Conservation (phyloP, 768 basidiomycete genomes). For the Pulveroboletus ravenelii region DNA sequence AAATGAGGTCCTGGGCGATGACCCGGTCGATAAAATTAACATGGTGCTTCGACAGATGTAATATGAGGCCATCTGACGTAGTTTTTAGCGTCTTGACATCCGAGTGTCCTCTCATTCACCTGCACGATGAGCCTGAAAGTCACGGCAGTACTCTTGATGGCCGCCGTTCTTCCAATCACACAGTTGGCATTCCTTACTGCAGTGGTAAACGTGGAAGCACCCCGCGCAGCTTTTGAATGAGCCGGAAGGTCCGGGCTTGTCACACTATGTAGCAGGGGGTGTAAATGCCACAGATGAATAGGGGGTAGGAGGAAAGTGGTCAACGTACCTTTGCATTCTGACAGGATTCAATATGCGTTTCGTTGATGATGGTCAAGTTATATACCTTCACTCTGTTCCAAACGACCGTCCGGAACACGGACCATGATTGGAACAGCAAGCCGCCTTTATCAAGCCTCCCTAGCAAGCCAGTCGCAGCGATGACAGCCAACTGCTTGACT, state of each 20-base stretch:
- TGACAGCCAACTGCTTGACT: conserved; percentile 9
- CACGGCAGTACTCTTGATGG: conserved; percentile 23
- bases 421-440: conserved; percentile 18
- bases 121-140: conserved; percentile 25
- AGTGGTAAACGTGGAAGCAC: conserved; percentile 29
- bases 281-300: background rate
- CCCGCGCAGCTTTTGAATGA: conserved; percentile 26
- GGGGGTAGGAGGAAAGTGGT: background rate
- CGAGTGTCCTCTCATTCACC: conserved; percentile 8
- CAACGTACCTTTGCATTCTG: conserved; percentile 23
- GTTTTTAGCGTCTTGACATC: background rate
- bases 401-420: conserved; percentile 17
- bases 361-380: conserved; percentile 1
- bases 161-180: conserved; percentile 29
- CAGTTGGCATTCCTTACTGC: conserved; percentile 28
- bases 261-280: conserved; percentile 13
- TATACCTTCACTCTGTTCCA: conserved; percentile 13
- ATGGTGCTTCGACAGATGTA: conserved; percentile 19
- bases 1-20: conserved; percentile 16
- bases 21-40: conserved; percentile 24
- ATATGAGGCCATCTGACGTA: conserved; percentile 17
- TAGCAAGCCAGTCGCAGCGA: conserved; percentile 10
- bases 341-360: conserved; percentile 20
- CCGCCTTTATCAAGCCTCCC: conserved; percentile 16
- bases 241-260: conserved; percentile 21